phyloP scores from a whole-genome alignment of 305 asterid species.

The Fraxinus sp. region DNA sequence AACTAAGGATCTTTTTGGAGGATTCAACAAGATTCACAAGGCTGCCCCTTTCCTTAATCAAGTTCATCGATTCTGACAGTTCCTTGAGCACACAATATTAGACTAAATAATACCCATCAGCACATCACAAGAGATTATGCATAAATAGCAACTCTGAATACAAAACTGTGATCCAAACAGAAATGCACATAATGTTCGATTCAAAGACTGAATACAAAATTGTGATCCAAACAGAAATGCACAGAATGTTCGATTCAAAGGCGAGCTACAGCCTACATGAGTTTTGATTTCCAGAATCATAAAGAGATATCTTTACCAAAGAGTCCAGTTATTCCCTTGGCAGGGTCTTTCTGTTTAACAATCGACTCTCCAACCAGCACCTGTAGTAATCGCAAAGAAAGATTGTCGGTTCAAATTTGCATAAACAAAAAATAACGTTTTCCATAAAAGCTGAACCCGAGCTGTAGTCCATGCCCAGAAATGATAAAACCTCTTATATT shows the following conservation, averaged over 20 bases:
- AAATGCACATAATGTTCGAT: neutral
- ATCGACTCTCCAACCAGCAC: constrained; percentile 92
- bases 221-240: neutral
- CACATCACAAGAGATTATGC: neutral
- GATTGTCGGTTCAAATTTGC: neutral
- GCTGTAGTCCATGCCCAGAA: neutral
- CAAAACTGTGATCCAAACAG: neutral
- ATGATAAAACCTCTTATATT: neutral
- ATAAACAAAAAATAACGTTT: neutral
- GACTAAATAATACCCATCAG: neutral
- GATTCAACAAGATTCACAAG: neutral
- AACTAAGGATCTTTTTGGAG: neutral
- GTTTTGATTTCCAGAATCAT: too few relatives aligned
- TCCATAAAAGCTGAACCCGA: neutral
- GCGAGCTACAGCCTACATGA: too few relatives aligned
- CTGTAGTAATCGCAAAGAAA: constrained; percentile 36
- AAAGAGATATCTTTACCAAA: too few relatives aligned
- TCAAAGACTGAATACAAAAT: neutral
- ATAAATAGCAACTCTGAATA: neutral
- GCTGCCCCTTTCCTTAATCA: neutral
- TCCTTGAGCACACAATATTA: neutral
- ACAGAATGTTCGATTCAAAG: neutral
- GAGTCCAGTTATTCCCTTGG: constrained; percentile 13
- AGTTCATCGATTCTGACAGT: neutral
- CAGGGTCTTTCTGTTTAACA: constrained; percentile 79